Base-by-base conservation (phyloP, 129 eudicot species). In the Calendula officinalis region DNA sequence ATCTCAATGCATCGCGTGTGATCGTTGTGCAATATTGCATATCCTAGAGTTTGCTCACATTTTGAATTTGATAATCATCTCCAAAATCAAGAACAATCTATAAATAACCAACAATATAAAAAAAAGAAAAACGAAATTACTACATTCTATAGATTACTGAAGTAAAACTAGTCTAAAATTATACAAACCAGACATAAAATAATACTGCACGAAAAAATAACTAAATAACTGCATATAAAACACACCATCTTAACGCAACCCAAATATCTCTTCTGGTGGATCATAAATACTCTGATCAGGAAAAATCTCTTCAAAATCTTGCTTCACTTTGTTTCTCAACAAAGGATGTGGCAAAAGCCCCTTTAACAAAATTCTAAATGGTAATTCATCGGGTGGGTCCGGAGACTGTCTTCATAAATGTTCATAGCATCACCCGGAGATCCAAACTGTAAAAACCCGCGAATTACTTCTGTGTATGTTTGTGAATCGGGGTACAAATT, bases 371-470 rank as follows among this genome's bases (percentile, higher is more conserved):
- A 91, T 75, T 74, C 98, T 84, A 46, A 87, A 91, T 5, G 96
- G 98, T 72, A 84, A 67, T 66, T 87, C 83, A 40, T 91, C 94
- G 0, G 98, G 98, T 67, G 90, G 98, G 32, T 87, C 96, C 17
- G 96, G 96, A 68, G 90, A 87, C 68, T 84, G 83, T 88, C 98
- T 68, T 91, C 98, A 11, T 73, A 91, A 6, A 91, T 77, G 75
- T 91, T 91, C 98, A 91, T 91, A 35, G 98, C 98, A 61, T 87
- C 95, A 52, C 83, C 86, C 51, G 96, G 98, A 41, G 96, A 87
- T 52, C 98, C 98, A 63, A 78, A 69, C n/a, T 80, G 79, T 72
- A 91, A 72, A 77, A 91, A 91, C 38, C 96, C 96, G 27, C 96
- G 78, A 64, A 91, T 91, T 8, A 91, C 85, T 81, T 85, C 98